Evolutionary conservation across 257 asterid genomes (phyloP), one percentile per base, ranked within the genome.

Genomic region (Buddleja alternifolia): DNA sequence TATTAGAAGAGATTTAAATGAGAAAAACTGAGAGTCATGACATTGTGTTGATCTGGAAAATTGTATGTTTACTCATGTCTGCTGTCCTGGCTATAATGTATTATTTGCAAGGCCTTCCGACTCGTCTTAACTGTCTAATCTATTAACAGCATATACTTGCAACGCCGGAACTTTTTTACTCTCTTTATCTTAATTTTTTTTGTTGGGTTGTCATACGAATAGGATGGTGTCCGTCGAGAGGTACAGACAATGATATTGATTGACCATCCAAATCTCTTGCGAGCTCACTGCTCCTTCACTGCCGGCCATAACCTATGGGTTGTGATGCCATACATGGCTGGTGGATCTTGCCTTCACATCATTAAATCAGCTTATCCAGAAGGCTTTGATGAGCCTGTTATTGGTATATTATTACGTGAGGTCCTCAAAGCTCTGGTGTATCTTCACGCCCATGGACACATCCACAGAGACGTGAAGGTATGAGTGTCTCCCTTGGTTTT

Each of bases 381-480:
- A 55, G 98, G 99, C 56, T 92, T 94, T 83, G 99, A 94, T 80
- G 99, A 94, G 87, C 95, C 97, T 67, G 96, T 89, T 39, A 94
- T 94, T 58, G 97, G 98, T 57, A 87, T 95, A 62, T 77, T 94
- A 67, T 67, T 94, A 63, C 82, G 81, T 12, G 99, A 94, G 81
- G 97, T 92, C 72, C 96, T 94, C 50, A 91, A 94, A 83, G 99
- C 98, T 71, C 97, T 94, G 71, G 98, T 89, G 52, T 94, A 94
- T 89, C 86, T 94, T 77, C 99, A 91, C 84, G 84, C 80, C 67
- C 96, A 94, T 32, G 97, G 98, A 70, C 97, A 89, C 77, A 94
- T 94, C 75, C 99, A 94, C 73, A 89, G 99, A 83, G 99, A 94
- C 63, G 99, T 94, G 55, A 94, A 94, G 96, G 99, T 89, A 82